phyloP scores from a whole-genome alignment of 306 rosid species.

The Trifolium dubium region DNA sequence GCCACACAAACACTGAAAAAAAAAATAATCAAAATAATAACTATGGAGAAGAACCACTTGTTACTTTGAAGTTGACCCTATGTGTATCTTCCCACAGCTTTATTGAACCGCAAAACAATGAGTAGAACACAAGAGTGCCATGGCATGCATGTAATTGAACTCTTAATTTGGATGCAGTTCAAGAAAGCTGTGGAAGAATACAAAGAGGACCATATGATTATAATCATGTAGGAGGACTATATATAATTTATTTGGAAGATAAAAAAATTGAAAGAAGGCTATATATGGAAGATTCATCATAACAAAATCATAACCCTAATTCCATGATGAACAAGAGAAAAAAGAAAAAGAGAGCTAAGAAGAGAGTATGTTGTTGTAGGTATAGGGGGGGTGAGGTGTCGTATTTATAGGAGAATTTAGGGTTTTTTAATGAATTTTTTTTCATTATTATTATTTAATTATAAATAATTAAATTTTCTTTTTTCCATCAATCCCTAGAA shows the following conservation, averaged over 20 bases:
- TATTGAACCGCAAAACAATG: constrained; percentile 88
- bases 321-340: constrained; percentile 6
- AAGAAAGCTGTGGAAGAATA: constrained; percentile 99
- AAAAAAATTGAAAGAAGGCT: neutral
- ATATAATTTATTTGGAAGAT: neutral
- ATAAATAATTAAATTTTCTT: constrained; percentile 8
- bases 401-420: constrained; percentile 72
- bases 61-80: constrained; percentile 54
- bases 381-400: constrained; percentile 44
- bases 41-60: constrained; percentile 4
- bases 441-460: neutral
- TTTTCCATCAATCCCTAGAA: constrained; percentile 88
- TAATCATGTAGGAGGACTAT: too few species aligned
- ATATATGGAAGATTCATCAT: constrained; percentile 43
- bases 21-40: neutral
- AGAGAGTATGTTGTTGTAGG: constrained; percentile 46
- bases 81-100: constrained; percentile 99
- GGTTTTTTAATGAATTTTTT: constrained; percentile 3
- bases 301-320: constrained; percentile 44
- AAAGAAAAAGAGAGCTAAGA: constrained; percentile 37
- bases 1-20: neutral
- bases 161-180: constrained; percentile 81
- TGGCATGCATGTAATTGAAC: constrained; percentile 53
- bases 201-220: constrained; percentile 68
- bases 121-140: constrained; percentile 40